A percentile compares a stretch with the other conserved stretches of the same genome.
phyloP scores from a whole-genome alignment of 495 filamentous ascomycete species.

The Patellaria atrata region DNA sequence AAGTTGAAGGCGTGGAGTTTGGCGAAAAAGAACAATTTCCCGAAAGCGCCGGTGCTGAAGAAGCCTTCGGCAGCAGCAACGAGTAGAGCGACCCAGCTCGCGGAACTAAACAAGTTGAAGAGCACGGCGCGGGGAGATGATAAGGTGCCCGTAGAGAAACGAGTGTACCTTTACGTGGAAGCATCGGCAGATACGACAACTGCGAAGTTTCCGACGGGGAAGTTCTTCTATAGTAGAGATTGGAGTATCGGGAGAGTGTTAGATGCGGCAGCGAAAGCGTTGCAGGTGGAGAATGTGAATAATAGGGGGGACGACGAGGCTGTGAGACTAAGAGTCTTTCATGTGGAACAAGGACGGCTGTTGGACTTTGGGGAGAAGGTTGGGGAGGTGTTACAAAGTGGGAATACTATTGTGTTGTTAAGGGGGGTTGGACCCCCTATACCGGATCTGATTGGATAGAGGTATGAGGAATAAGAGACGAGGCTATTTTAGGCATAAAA shows the following conservation, averaged over 20 bases:
- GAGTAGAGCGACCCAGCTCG: conserved; percentile 38
- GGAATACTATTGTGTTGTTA: conserved; percentile 79
- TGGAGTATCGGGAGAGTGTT: conserved; percentile 83
- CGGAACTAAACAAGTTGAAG: conserved; percentile 62
- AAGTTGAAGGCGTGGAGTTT: conserved; percentile 50
- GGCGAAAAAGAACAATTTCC: conserved; percentile 8
- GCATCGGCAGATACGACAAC: conserved; percentile 66
- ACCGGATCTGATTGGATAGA: conserved; percentile 35
- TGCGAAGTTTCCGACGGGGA: conserved; percentile 37
- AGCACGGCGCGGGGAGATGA: conserved; percentile 78
- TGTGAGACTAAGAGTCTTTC: conserved; percentile 69
- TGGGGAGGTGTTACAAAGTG: conserved; percentile 52
- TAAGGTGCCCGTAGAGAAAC: conserved; percentile 59
- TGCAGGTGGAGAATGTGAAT: conserved; percentile 79
- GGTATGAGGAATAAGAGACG: conserved; percentile 10
- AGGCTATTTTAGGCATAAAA: no score
- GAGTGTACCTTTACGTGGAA: conserved; percentile 77
- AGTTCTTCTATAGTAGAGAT: conserved; percentile 71
- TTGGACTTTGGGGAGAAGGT: conserved; percentile 75
- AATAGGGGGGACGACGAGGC: conserved; percentile 67
- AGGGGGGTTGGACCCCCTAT: conserved; percentile 60
- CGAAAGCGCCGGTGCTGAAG: conserved; percentile 46
- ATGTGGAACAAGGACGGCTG: conserved; percentile 77
- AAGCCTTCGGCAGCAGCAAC: conserved; percentile 22
- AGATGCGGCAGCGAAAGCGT: conserved; percentile 67